These are phyloP conservation scores for Microstegium vimineum DNA, from an alignment of 176 grass and related monocot species.

Conservation along the genomic window DNA sequence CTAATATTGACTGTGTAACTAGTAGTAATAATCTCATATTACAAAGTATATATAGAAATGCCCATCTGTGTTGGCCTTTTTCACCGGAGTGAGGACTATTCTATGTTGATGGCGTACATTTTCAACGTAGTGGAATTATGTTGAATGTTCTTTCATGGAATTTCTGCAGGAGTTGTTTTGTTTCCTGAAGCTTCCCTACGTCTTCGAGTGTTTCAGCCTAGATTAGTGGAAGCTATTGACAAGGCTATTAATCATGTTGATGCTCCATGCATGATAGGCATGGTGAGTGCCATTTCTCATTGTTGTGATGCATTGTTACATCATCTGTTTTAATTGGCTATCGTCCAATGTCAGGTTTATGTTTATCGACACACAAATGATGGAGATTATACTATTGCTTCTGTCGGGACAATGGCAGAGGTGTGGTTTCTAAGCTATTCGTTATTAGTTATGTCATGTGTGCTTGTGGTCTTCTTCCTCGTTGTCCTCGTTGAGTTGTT, in stretches of 20 bases:
- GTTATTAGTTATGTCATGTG: not conserved
- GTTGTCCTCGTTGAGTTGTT: not conserved
- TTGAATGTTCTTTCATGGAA: slow-evolving; percentile 30
- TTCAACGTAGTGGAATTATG: not conserved
- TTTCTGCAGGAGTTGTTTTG: slow-evolving; percentile 73
- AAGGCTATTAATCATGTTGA: slow-evolving; percentile 72
- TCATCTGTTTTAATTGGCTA: slow-evolving; percentile 22
- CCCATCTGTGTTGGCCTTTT: slow-evolving; percentile 13
- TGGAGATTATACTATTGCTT: slow-evolving; percentile 55
- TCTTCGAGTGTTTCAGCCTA: slow-evolving; percentile 65
- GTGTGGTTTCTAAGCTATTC: slow-evolving; percentile 38
- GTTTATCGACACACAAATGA: slow-evolving; percentile 38
- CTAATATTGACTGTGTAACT: not conserved
- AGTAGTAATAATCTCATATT: slow-evolving; percentile 2
- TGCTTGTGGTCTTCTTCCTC: not conserved
- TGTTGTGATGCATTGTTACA: not conserved
- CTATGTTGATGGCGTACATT: not conserved
- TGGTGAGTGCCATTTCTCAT: slow-evolving; percentile 59
- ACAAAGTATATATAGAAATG: not conserved
- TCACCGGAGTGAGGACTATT: not conserved
- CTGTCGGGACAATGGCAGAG: slow-evolving; percentile 81
- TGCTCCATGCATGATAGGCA: slow-evolving; percentile 73
- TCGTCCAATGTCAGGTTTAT: slow-evolving; percentile 55
- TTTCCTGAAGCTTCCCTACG: slow-evolving; percentile 81
- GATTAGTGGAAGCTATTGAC: slow-evolving; percentile 67